Conservation (phyloP, 495 filamentous ascomycete species). For the Xylaria venustula region DNA sequence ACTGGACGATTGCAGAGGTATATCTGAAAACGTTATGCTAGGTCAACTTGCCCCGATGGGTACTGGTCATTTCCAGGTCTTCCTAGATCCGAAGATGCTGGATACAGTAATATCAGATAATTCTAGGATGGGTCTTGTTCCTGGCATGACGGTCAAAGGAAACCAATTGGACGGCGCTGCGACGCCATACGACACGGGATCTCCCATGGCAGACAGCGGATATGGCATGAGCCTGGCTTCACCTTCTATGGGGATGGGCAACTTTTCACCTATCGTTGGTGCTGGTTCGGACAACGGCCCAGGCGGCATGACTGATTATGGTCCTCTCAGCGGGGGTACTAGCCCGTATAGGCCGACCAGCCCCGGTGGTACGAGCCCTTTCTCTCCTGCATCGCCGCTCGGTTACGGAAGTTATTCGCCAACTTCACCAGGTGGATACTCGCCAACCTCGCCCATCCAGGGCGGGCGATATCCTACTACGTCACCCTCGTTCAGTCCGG, state of each 20-base stretch:
- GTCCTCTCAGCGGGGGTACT: slow-evolving; percentile 52
- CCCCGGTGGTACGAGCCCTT: slow-evolving; percentile 77
- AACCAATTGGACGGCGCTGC: slow-evolving; percentile 76
- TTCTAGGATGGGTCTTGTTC: slow-evolving; percentile 74
- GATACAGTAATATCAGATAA: slow-evolving; percentile 92
- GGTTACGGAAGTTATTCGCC: slow-evolving; percentile 74
- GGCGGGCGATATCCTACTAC: slow-evolving; percentile 65
- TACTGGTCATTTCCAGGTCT: slow-evolving; percentile 90
- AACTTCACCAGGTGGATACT: slow-evolving; percentile 66
- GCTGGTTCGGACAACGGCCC: slow-evolving; percentile 70
- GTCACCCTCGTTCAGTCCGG: slow-evolving; percentile 70
- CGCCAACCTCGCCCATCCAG: slow-evolving; percentile 68
- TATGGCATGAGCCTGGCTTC: slow-evolving; percentile 55
- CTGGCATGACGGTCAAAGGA: slow-evolving; percentile 70
- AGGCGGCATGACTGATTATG: slow-evolving; percentile 64
- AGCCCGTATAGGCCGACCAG: slow-evolving; percentile 68
- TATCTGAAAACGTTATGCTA: slow-evolving; percentile 98
- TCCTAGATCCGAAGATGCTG: slow-evolving; percentile 89
- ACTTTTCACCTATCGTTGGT: slow-evolving; percentile 90
- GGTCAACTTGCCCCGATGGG: slow-evolving; percentile 95
- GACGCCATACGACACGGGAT: slow-evolving; percentile 91
- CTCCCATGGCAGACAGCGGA: slow-evolving; percentile 77
- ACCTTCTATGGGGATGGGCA: slow-evolving; percentile 70
- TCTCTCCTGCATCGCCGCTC: slow-evolving; percentile 68
- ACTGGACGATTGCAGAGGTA: slow-evolving; percentile 93